Conservation (phyloP, 2,329 filamentous ascomycete genomes). For the Fusarium nodosum region DNA sequence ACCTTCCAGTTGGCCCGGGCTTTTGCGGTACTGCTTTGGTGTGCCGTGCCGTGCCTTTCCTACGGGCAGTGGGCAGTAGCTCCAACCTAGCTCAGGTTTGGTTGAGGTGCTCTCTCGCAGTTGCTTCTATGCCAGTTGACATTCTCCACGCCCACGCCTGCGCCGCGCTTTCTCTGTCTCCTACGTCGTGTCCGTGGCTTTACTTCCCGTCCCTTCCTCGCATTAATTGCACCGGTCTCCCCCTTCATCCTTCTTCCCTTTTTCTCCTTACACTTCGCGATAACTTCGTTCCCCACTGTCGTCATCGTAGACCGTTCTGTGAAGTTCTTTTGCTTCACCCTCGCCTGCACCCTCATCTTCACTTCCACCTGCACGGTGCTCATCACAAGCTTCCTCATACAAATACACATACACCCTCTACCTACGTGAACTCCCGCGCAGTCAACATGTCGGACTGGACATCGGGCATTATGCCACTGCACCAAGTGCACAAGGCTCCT, state of each 20-base stretch:
- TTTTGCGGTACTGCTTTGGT: constrained; percentile 20
- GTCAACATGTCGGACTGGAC: constrained; percentile 54
- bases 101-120: constrained; percentile 23
- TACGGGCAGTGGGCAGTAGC: constrained; percentile 19
- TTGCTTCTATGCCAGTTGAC: constrained; percentile 27
- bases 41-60: constrained; percentile 30
- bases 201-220: constrained; percentile 31
- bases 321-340: constrained; percentile 20
- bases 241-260: constrained; percentile 26
- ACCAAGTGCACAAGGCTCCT: constrained; percentile 76
- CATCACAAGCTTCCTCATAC: constrained; percentile 16
- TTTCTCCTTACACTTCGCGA: constrained; percentile 35
- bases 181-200: constrained; percentile 35
- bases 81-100: constrained; percentile 8
- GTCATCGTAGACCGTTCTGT: constrained; percentile 28
- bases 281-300: constrained; percentile 40
- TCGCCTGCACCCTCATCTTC: constrained; percentile 17
- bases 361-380: constrained; percentile 10
- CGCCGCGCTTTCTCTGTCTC: constrained; percentile 25
- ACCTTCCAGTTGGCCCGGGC: constrained; percentile 29
- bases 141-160: constrained; percentile 38
- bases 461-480: constrained; percentile 64
- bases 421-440: constrained; percentile 32
- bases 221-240: constrained; percentile 41
- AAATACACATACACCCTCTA: constrained; percentile 18